These are phyloP conservation scores for Lupinus albus DNA, from an alignment of 306 rosid genomes.

Conservation along the genomic window DNA sequence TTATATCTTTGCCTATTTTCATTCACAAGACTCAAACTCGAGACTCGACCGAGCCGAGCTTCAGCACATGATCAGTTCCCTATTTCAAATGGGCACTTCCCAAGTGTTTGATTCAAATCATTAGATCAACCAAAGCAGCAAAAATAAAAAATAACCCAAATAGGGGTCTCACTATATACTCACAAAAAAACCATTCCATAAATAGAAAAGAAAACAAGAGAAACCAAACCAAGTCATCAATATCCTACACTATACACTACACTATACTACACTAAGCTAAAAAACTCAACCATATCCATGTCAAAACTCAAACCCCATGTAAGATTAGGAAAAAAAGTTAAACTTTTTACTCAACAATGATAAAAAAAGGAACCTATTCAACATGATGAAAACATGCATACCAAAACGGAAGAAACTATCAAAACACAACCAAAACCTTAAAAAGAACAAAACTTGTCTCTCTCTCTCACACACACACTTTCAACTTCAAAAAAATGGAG, in stretches of 20 bases:
- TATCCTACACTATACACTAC: not conserved
- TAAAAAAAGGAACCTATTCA: not conserved
- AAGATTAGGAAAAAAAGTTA: not conserved
- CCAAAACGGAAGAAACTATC: not conserved
- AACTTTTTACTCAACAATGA: not conserved
- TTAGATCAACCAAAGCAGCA: not conserved
- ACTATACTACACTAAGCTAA: not conserved
- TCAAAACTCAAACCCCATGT: not conserved
- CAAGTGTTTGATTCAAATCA: not conserved
- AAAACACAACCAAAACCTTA: not conserved
- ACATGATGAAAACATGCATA: not conserved
- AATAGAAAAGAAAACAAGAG: not conserved
- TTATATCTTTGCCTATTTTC: not conserved
- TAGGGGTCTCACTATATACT: slow-evolving; percentile 4
- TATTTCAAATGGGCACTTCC: slow-evolving; percentile 8
- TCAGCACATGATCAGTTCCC: not conserved
- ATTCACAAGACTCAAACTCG: too few relatives aligned
- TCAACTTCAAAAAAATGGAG: not conserved
- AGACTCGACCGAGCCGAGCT: too few relatives aligned
- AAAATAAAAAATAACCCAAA: slow-evolving; percentile 20
- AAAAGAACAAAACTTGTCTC: not conserved
- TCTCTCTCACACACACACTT: not conserved
- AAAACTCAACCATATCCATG: slow-evolving; percentile 18
- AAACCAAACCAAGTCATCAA: not conserved
- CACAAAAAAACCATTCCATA: slow-evolving; percentile 17